Evolutionary conservation across 176 grass and related monocot genomes (phyloP).

Genomic region (Musa beccarii): DNA sequence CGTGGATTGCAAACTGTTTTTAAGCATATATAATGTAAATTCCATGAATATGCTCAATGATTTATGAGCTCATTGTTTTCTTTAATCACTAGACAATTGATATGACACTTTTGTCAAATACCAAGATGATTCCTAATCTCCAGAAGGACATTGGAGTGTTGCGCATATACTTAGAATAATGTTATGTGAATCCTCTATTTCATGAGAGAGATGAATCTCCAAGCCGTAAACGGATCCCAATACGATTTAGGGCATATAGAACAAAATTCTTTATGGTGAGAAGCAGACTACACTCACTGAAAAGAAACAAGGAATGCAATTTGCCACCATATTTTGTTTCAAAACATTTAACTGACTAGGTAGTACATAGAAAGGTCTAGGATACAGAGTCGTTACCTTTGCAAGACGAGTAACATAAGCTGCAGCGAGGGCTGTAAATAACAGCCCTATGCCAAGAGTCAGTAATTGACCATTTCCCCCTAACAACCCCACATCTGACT

Average conservation of each 20-base stretch:
- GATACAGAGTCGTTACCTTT: constrained; percentile 32
- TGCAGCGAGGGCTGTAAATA: constrained; percentile 81
- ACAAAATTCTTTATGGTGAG: neutral
- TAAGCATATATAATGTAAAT: neutral
- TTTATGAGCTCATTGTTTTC: neutral
- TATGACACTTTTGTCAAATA: neutral
- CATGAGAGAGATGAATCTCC: neutral
- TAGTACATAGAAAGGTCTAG: neutral
- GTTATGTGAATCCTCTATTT: neutral
- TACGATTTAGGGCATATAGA: neutral
- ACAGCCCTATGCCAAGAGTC: constrained; percentile 65
- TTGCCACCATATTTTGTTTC: neutral
- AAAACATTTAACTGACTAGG: neutral
- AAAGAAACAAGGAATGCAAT: neutral
- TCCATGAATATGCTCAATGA: neutral
- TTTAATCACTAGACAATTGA: neutral
- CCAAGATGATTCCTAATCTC: neutral
- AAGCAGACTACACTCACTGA: neutral
- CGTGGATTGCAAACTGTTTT: neutral
- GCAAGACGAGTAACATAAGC: constrained; percentile 88
- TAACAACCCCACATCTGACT: constrained; percentile 60
- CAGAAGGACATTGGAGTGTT: neutral
- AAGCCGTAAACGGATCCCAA: neutral
- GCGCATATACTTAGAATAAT: neutral
- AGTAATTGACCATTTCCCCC: constrained; percentile 71